Conservation (phyloP, 495 filamentous ascomycete species). For the Lentithecium fluviatile region DNA sequence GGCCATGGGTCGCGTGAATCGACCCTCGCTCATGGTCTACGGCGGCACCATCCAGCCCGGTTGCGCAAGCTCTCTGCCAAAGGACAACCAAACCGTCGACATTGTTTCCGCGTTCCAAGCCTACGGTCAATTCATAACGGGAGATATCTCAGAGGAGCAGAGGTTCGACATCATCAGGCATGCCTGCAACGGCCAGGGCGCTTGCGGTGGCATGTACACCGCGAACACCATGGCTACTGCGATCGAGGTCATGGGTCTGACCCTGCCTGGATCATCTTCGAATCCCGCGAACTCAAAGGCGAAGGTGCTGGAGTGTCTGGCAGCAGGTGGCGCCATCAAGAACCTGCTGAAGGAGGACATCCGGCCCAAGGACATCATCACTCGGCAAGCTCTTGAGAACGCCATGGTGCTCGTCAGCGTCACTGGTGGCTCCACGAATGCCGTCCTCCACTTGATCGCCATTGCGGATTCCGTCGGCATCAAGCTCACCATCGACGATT, state of each 20-base stretch:
- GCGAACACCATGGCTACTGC: slow-evolving; percentile 98
- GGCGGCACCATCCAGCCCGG: slow-evolving; percentile 93
- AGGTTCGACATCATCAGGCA: slow-evolving; percentile 93
- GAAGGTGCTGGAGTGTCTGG: slow-evolving; percentile 83
- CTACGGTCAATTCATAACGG: slow-evolving; percentile 90
- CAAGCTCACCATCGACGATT: slow-evolving; percentile 94
- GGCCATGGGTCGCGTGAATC: slow-evolving; percentile 93
- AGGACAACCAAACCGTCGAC: slow-evolving; percentile 73
- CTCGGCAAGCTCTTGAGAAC: slow-evolving; percentile 89
- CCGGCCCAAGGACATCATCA: slow-evolving; percentile 83
- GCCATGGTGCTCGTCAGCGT: slow-evolving; percentile 96
- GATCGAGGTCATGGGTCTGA: slow-evolving; percentile 96
- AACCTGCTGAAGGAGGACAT: slow-evolving; percentile 86
- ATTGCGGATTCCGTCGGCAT: slow-evolving; percentile 93
- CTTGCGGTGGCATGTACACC: slow-evolving; percentile 99
- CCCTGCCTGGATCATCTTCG: slow-evolving; percentile 87
- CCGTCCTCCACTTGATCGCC: slow-evolving; percentile 93
- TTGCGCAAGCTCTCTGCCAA: slow-evolving; percentile 62
- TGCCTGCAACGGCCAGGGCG: slow-evolving; percentile 89
- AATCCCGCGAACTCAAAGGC: slow-evolving; percentile 83
- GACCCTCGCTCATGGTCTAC: slow-evolving; percentile 95
- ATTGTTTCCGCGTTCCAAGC: slow-evolving; percentile 97
- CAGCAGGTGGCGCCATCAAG: slow-evolving; percentile 81
- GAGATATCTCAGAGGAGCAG: slow-evolving; percentile 85
- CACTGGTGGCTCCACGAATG: slow-evolving; percentile 94